Evolutionary conservation across 768 basidiomycete genomes (phyloP), one percentile per base, ranked within the genome.

Genomic region (Suillus discolor): DNA sequence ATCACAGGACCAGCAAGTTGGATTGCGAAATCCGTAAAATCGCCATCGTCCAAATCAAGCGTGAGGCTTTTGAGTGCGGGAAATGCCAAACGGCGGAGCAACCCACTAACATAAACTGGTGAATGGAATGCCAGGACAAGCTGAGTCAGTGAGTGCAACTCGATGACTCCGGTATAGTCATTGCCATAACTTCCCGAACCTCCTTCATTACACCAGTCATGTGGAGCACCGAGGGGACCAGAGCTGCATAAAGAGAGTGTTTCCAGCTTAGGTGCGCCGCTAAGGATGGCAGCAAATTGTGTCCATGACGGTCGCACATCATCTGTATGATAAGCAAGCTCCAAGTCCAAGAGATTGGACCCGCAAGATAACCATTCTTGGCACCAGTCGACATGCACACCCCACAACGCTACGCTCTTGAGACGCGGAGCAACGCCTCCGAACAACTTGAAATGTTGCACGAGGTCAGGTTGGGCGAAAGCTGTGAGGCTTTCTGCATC

Each of bases 341-440:
- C 84, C 25, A 92, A 72, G 18, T 84, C 81, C 28, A 69, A 71
- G 36, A 92, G 76, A 9, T 66, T 69, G 36, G 66, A n/a, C 2
- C 73, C 71, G 4, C 71, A 68, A 6, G 64, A 38, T 36, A 76
- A 67, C 25, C 80, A 72, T 18, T 81, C 78, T 41, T 79, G 77
- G 38, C 82, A 78, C 91, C 91, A 93, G 64, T 87, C 82, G 41
- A 92, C 74, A 67, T 90, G 90, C 6, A 91, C 87, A 45, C 89
- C 90, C 87, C 88, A 90, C 34, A 93, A 78, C 12, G 79, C 77
- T 41, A 86, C 74, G 5, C 76, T 70, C 23, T 73, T 76, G 16
- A 93, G 77, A 9, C 78, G 81, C 1, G 91, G 91, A 9, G 77
- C 75, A 20, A 81, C 81, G 31, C 83, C 81, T 3, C 84, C 81